A percentile compares a stretch with the other conserved stretches of the same genome.
phyloP scores from a whole-genome alignment of 2,329 filamentous ascomycete genomes.

The Drechslerella coelobrocha region DNA sequence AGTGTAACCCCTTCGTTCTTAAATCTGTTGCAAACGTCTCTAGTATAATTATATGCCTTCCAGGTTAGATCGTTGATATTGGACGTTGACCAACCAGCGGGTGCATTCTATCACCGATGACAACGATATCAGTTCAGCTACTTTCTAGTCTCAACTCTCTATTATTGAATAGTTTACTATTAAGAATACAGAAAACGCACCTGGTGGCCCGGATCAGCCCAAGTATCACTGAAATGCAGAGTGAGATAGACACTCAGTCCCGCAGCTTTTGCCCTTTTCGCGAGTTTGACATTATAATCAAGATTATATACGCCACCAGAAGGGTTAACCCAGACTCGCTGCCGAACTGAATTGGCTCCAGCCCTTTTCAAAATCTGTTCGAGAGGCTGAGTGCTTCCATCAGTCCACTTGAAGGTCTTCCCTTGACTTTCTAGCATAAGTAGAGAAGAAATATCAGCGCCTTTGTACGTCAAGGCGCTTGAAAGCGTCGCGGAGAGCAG shows the following conservation, averaged over 20 bases:
- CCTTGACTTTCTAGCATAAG: constrained; percentile 66
- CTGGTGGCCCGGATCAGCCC: constrained; percentile 73
- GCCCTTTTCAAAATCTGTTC: constrained; percentile 69
- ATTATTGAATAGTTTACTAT: not conserved
- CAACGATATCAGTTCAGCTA: no score
- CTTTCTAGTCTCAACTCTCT: constrained; percentile 17
- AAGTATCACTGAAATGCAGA: constrained; percentile 72
- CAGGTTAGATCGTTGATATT: constrained; percentile 67
- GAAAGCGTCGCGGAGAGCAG: constrained; percentile 40
- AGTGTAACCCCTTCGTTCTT: constrained; percentile 61
- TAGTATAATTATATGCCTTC: constrained; percentile 73
- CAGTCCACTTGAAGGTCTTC: constrained; percentile 67
- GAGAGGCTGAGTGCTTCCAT: constrained; percentile 64
- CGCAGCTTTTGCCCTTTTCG: constrained; percentile 68
- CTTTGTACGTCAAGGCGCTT: constrained; percentile 68
- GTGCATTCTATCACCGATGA: constrained; percentile 60
- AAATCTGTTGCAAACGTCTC: constrained; percentile 64
- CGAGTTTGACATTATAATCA: constrained; percentile 73
- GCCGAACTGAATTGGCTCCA: constrained; percentile 73
- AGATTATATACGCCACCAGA: constrained; percentile 71
- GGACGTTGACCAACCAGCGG: constrained; percentile 68
- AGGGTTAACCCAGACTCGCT: constrained; percentile 75
- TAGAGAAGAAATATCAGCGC: constrained; percentile 75
- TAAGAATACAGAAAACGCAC: constrained; percentile 53
- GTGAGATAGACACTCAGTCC: constrained; percentile 70